These are phyloP conservation scores for Ophiostoma triangulosporum DNA, from an alignment of 2,329 filamentous ascomycete genomes.

Conservation along the genomic window DNA sequence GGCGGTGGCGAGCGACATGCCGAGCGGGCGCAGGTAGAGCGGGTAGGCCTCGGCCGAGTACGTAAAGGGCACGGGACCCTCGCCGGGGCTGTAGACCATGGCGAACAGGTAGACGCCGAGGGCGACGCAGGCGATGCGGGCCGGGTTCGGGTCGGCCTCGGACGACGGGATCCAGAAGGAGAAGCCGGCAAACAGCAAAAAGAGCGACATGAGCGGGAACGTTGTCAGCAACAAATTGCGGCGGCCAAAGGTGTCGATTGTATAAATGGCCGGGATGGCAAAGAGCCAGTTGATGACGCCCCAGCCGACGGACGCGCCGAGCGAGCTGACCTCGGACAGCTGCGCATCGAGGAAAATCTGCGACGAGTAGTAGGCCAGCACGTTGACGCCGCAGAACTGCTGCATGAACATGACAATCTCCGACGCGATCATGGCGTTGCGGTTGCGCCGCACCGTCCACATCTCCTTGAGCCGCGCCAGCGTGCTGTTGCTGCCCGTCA, in stretches of 20 bases:
- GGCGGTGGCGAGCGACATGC: slow-evolving; percentile 45
- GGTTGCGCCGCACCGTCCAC: slow-evolving; percentile 46
- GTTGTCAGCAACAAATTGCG: slow-evolving; percentile 49
- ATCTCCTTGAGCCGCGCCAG: slow-evolving; percentile 28
- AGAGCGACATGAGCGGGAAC: slow-evolving; percentile 49
- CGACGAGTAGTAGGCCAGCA: slow-evolving; percentile 44
- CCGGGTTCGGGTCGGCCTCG: slow-evolving; percentile 16
- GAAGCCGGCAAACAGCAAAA: slow-evolving; percentile 33
- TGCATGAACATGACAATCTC: slow-evolving; percentile 57
- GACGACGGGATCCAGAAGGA: slow-evolving; percentile 29
- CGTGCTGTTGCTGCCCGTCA: not conserved
- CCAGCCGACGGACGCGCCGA: slow-evolving; percentile 48
- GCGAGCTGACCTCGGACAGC: slow-evolving; percentile 35
- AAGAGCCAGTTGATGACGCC: slow-evolving; percentile 54
- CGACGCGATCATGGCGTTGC: slow-evolving; percentile 45
- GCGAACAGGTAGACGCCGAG: slow-evolving; percentile 37
- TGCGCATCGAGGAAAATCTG: slow-evolving; percentile 46
- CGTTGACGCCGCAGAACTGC: slow-evolving; percentile 34
- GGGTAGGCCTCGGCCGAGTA: slow-evolving; percentile 56
- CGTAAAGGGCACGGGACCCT: slow-evolving; percentile 50
- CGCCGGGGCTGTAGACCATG: slow-evolving; percentile 43
- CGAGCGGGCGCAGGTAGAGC: slow-evolving; percentile 46
- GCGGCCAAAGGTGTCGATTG: slow-evolving; percentile 55
- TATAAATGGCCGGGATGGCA: slow-evolving; percentile 48
- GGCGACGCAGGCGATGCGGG: slow-evolving; percentile 31